Percentiles rank a stretch among this genome's conserved stretches.
Conservation (phyloP, 257 asterid species). For the Coffea eugenioides region DNA sequence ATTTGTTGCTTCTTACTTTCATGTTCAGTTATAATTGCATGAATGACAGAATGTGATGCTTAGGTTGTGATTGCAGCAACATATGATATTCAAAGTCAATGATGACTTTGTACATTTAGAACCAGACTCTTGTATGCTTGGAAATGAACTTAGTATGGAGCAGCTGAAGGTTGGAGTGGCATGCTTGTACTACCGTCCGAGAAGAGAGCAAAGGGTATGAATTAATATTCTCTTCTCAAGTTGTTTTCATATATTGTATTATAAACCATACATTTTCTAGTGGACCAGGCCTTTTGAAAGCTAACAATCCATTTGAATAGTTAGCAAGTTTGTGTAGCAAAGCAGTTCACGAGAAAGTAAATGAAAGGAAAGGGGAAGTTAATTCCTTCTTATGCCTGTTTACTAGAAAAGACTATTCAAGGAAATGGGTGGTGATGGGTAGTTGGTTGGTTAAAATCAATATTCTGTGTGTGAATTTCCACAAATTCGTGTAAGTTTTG, state of each 20-base stretch:
- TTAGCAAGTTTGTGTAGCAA: too few species aligned
- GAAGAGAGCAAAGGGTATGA: constrained; percentile 75
- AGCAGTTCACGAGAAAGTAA: neutral
- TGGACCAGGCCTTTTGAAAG: neutral
- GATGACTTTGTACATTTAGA: constrained; percentile 50
- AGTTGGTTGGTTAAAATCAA: too few species aligned
- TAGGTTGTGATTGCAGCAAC: constrained; percentile 48
- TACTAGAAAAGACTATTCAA: neutral
- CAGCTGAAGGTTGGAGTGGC: constrained; percentile 76
- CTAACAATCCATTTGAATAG: neutral
- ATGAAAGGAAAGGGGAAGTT: neutral
- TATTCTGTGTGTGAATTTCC: too few species aligned
- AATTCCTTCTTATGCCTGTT: neutral
- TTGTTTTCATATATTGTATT: neutral
- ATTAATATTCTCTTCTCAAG: constrained; percentile 12
- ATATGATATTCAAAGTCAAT: constrained; percentile 52
- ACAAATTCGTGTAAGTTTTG: too few species aligned
- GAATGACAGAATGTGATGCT: constrained; percentile 10
- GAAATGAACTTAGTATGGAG: constrained; percentile 53
- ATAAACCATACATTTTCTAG: neutral
- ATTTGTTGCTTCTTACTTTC: neutral
- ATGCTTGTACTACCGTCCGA: constrained; percentile 65
- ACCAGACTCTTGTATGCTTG: constrained; percentile 39
- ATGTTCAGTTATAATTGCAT: neutral
- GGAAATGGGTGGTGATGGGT: too few species aligned